Conservation (phyloP, 2,329 filamentous ascomycete species). For the Xylaria sp. region DNA sequence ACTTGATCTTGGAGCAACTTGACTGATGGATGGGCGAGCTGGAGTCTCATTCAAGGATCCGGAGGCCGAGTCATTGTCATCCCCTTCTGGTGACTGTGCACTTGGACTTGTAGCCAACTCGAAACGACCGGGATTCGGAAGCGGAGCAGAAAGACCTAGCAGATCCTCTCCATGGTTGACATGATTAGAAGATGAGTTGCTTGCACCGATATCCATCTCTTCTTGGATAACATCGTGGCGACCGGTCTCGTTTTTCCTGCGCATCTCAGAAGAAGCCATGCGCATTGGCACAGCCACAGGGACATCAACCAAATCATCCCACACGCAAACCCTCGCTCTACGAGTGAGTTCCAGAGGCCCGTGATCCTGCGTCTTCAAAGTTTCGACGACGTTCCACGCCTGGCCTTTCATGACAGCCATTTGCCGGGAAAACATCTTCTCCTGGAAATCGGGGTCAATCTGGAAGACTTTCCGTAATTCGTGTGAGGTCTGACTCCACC, state of each 20-base stretch:
- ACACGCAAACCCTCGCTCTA: slow-evolving; percentile 91
- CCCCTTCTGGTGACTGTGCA: slow-evolving; percentile 55
- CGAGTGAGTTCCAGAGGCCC: slow-evolving; percentile 93
- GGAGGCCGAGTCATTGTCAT: slow-evolving; percentile 36
- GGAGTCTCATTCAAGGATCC: slow-evolving; percentile 21
- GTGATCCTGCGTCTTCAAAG: slow-evolving; percentile 90
- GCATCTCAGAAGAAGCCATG: slow-evolving; percentile 84
- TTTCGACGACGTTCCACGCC: slow-evolving; percentile 99
- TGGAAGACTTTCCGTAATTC: slow-evolving; percentile 88
- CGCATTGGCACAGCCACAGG: slow-evolving; percentile 93
- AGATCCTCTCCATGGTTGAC: slow-evolving; percentile 69
- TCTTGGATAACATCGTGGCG: slow-evolving; percentile 70
- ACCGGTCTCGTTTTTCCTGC: slow-evolving; percentile 68
- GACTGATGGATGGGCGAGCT: slow-evolving; percentile 26
- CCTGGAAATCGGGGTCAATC: slow-evolving; percentile 94
- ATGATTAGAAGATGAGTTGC: slow-evolving; percentile 64
- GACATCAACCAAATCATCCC: slow-evolving; percentile 97
- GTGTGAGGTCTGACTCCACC: slow-evolving; percentile 95
- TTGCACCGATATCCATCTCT: slow-evolving; percentile 90
- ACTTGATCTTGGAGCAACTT: slow-evolving; percentile 47
- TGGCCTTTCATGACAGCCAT: slow-evolving; percentile 99
- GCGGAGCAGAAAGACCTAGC: slow-evolving; percentile 71
- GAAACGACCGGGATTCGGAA: slow-evolving; percentile 81
- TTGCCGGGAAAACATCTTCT: slow-evolving; percentile 98
- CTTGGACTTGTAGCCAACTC: slow-evolving; percentile 66